These are phyloP conservation scores for Cordyceps javanica DNA, from an alignment of 2,329 filamentous ascomycete genomes.

Conservation along the genomic window DNA sequence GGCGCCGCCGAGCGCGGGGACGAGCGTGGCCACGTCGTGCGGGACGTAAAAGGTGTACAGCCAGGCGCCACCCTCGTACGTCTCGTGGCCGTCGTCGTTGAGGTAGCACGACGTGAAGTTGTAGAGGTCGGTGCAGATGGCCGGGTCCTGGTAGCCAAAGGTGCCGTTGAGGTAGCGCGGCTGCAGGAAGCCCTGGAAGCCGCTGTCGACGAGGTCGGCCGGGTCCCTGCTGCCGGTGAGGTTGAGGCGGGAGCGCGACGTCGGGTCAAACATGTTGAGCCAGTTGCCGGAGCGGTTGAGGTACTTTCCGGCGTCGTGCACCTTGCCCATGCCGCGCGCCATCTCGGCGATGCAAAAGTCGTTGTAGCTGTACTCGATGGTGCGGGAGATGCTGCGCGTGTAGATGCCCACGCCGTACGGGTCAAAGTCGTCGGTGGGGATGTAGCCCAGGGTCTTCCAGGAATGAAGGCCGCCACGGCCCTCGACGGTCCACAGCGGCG, in stretches of 20 bases:
- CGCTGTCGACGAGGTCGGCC: constrained; percentile 24
- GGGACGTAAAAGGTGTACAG: constrained; percentile 60
- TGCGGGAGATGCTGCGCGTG: constrained; percentile 65
- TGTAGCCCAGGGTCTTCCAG: constrained; percentile 68
- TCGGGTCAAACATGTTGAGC: constrained; percentile 56
- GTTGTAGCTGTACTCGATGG: constrained; percentile 74
- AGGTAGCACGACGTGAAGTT: constrained; percentile 37
- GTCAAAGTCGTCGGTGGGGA: constrained; percentile 64
- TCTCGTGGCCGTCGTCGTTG: constrained; percentile 30
- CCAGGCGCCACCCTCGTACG: constrained; percentile 66
- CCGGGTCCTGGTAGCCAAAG: constrained; percentile 61
- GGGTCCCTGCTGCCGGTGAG: constrained; percentile 32
- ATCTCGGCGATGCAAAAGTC: constrained; percentile 66
- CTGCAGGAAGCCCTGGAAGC: constrained; percentile 66
- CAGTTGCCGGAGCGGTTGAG: constrained; percentile 57
- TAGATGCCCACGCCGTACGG: constrained; percentile 55
- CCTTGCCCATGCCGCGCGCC: constrained; percentile 50
- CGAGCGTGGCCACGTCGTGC: constrained; percentile 41
- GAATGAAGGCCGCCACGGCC: constrained; percentile 65
- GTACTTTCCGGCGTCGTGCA: constrained; percentile 53
- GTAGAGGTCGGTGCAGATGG: constrained; percentile 30
- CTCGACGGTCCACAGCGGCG: constrained; percentile 59
- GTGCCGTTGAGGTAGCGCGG: constrained; percentile 60
- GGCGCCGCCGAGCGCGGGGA: constrained; percentile 51
- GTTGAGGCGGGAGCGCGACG: constrained; percentile 26